These are phyloP conservation scores for Termitomyces sp. DNA, from an alignment of 768 basidiomycete genomes.

Conservation along the genomic window DNA sequence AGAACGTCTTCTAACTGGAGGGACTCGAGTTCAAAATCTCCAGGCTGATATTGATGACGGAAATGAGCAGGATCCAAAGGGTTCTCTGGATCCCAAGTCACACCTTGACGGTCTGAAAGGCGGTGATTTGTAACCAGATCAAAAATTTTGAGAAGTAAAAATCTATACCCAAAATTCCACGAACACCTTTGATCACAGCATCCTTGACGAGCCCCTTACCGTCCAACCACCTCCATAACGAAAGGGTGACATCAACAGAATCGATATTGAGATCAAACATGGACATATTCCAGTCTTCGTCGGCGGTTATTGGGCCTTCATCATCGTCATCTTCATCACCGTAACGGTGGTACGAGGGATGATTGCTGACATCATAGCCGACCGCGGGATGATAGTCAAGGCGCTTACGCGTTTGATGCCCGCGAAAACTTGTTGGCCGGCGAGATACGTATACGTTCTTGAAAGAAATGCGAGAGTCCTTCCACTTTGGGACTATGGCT, in stretches of 20 bases:
- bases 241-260: slow-evolving; percentile 92
- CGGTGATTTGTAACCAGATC: background rate
- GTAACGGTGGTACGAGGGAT: slow-evolving; percentile 60
- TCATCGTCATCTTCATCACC: slow-evolving; percentile 58
- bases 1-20: slow-evolving; percentile 90
- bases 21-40: slow-evolving; percentile 90
- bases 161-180: slow-evolving; percentile 80
- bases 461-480: slow-evolving; percentile 92
- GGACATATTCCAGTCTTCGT: slow-evolving; percentile 69
- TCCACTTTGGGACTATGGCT: slow-evolving; percentile 97
- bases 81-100: slow-evolving; percentile 80
- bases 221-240: slow-evolving; percentile 88
- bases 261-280: slow-evolving; percentile 94
- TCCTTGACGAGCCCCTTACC: slow-evolving; percentile 91
- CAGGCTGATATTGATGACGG: slow-evolving; percentile 63
- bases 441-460: slow-evolving; percentile 94
- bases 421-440: slow-evolving; percentile 38
- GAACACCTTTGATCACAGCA: slow-evolving; percentile 89
- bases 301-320: slow-evolving; percentile 12
- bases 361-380: slow-evolving; percentile 73
- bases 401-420: slow-evolving; percentile 13
- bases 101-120: slow-evolving; percentile 72
- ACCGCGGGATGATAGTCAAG: slow-evolving; percentile 50
- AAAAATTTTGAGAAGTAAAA: background rate
- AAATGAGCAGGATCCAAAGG: slow-evolving; percentile 77